phyloP scores from a whole-genome alignment of 257 asterid genomes.

The Paraleonurus japonicus region DNA sequence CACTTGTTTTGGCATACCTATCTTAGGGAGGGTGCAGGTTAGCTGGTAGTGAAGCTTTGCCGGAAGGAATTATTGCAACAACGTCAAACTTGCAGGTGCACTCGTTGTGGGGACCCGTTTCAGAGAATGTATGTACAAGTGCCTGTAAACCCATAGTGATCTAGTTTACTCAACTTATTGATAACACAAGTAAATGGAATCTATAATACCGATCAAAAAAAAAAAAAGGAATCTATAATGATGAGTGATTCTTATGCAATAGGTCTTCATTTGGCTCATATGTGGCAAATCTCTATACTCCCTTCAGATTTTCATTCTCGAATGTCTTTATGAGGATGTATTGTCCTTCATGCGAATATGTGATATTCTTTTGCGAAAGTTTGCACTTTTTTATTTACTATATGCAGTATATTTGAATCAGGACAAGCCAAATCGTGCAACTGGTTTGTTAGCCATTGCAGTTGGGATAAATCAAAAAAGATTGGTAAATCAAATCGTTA shows the following conservation, averaged over 20 bases:
- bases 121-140: slow-evolving; percentile 44
- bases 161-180: not conserved
- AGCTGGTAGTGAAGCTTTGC: slow-evolving; percentile 60
- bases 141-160: not conserved
- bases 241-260: not conserved
- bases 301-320: not conserved
- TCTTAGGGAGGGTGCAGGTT: slow-evolving; percentile 57
- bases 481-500: slow-evolving; percentile 58
- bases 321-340: not conserved
- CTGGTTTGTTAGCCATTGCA: slow-evolving; percentile 69
- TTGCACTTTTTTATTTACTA: slow-evolving; percentile 18
- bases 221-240: not conserved
- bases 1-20: not conserved
- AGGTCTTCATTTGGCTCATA: not conserved
- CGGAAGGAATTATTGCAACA: slow-evolving; percentile 66
- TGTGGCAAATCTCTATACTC: not conserved
- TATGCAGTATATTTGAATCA: slow-evolving; percentile 28
- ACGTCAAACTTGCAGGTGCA: slow-evolving; percentile 71
- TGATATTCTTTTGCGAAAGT: not conserved
- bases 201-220: too few species aligned
- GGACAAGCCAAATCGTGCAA: slow-evolving; percentile 40
- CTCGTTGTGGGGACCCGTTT: slow-evolving; percentile 67
- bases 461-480: slow-evolving; percentile 82
- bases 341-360: not conserved
- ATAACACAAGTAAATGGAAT: too few species aligned